Base-by-base conservation (phyloP, 2,329 filamentous ascomycete species). In the Gyromitra esculenta region DNA sequence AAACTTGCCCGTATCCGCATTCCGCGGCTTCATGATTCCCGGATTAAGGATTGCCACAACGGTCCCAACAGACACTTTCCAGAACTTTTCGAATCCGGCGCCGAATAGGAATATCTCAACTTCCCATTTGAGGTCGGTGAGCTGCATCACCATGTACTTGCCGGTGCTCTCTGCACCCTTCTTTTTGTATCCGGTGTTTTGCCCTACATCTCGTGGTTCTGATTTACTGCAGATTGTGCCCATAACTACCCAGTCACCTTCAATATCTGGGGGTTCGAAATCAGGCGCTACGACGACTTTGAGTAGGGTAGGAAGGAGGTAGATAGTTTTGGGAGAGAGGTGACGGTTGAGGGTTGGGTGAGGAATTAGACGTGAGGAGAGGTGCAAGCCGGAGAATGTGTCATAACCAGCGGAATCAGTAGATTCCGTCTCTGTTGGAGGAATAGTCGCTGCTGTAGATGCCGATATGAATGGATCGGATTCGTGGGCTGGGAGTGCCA, bases 11-110 rank as follows among this genome's bases (percentile, higher is more conserved):
- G 92, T 95, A 78, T 94, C 92, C 15, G 89, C 87, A 76, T 90
- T 90, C 21, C 90, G 89, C 0, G 89, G 89, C 1, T 95, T 93
- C 90, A 99, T 92, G 80, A 98, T 91, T 18, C 87, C 90, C 0
- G 96, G 96, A 82, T 99, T 99, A 39, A 99, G 86, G 35, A 99
- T 92, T 4, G 95, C 96, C 72, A 99, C 87, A 0, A 98, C 88
- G 0, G 94, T 97, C n/a, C 96, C 96, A 1, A 93, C 89, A 0
- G 90, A 90, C n/a, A 98, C 86, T 82, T 97, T 97, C 91, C 95
- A 98, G 85, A 96, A 99, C 70, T 92, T 90, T 15, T 92, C 91
- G 81, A 98, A 97, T 5, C 93, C 96, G 0, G 91, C 90, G 81
- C 92, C 92, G 84, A 99, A 99, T 13, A 99, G 88, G 81, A 94